Evolutionary conservation across 768 basidiomycete genomes (phyloP).

Genomic region (Tylopilus sp.): DNA sequence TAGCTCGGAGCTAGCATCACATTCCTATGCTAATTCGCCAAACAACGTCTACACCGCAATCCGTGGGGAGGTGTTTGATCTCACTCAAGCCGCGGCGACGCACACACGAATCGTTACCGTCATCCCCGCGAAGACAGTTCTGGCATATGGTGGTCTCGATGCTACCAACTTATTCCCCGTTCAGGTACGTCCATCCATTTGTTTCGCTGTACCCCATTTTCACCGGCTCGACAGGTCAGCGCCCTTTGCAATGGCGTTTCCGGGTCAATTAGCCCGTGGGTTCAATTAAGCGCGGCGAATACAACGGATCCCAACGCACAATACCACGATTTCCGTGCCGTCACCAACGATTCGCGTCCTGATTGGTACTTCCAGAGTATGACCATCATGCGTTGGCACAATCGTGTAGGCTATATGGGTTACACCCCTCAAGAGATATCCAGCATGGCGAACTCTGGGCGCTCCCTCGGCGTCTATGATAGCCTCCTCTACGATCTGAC

Average conservation of each 20-base stretch:
- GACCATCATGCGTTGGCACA: slow-evolving; percentile 88
- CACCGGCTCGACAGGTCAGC: slow-evolving; percentile 54
- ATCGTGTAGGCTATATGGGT: slow-evolving; percentile 86
- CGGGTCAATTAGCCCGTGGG: slow-evolving; percentile 80
- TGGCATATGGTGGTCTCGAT: slow-evolving; percentile 79
- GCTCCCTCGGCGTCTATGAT: slow-evolving; percentile 82
- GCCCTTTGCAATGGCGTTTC: slow-evolving; percentile 87
- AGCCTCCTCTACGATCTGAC: slow-evolving; percentile 86
- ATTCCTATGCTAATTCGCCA: slow-evolving; percentile 58
- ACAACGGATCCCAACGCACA: slow-evolving; percentile 68
- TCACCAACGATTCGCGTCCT: slow-evolving; percentile 84
- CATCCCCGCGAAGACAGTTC: slow-evolving; percentile 66
- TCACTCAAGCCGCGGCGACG: slow-evolving; percentile 60
- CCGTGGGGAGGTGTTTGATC: slow-evolving; percentile 93
- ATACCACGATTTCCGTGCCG: slow-evolving; percentile 96
- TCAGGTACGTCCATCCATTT: slow-evolving; percentile 51
- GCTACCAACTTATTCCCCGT: slow-evolving; percentile 88
- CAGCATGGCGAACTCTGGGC: slow-evolving; percentile 59
- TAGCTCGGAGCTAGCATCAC: slow-evolving; percentile 65
- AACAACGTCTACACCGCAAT: slow-evolving; percentile 80
- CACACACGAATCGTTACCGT: slow-evolving; percentile 70
- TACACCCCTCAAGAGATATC: slow-evolving; percentile 73
- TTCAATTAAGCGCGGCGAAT: slow-evolving; percentile 69
- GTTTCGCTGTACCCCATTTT: background rate
- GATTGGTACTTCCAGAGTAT: slow-evolving; percentile 98